phyloP scores from a whole-genome alignment of 2,329 filamentous ascomycete species.

The Aspergillus sp. region DNA sequence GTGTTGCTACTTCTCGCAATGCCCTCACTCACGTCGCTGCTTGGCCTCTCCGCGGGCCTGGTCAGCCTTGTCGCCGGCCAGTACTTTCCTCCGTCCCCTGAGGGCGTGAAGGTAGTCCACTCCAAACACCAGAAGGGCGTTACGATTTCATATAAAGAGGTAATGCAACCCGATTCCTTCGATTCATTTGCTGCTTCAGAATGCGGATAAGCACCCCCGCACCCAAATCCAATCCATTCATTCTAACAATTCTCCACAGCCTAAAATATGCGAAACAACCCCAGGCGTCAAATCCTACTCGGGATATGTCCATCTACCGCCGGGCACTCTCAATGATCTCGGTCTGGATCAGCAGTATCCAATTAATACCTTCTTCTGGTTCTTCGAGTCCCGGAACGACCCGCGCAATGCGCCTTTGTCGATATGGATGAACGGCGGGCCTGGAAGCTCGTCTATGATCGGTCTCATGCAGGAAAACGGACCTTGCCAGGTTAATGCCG shows the following conservation, averaged over 20 bases:
- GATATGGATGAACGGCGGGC: constrained; percentile 64
- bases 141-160: constrained; percentile 49
- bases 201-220: too few species aligned
- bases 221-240: background rate
- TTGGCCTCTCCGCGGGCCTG: constrained; percentile 18
- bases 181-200: background rate
- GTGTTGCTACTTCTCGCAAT: constrained; percentile 5
- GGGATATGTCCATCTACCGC: constrained; percentile 60
- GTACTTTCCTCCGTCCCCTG: constrained; percentile 44
- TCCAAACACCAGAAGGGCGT: constrained; percentile 46
- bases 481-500: constrained; percentile 54
- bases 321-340: constrained; percentile 41
- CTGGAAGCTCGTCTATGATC: constrained; percentile 59
- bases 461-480: constrained; percentile 54
- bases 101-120: constrained; percentile 41
- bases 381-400: constrained; percentile 58
- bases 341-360: constrained; percentile 52
- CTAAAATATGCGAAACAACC: constrained; percentile 57
- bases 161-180: constrained; percentile 17
- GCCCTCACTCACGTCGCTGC: constrained; percentile 11
- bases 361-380: constrained; percentile 67
- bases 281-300: constrained; percentile 57
- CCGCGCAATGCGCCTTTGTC: constrained; percentile 57
- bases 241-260: constrained; percentile 25
- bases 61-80: constrained; percentile 25